Evolutionary conservation across 1,139 yeast species (phyloP), one percentile per base, ranked within the genome.

Genomic region (Pichia sp.): DNA sequence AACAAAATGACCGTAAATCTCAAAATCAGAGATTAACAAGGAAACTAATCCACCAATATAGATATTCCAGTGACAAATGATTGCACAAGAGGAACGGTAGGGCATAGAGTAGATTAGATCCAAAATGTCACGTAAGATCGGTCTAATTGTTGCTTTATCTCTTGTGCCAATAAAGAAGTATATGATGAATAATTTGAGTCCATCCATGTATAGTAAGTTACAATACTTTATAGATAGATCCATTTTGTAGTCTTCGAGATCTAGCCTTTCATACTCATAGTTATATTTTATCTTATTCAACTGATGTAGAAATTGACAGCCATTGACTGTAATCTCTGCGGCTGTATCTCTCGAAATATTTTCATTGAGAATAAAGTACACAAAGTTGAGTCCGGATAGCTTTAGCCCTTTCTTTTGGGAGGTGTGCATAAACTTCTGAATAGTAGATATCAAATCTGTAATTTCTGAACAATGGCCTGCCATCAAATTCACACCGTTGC

Each of bases 141-240:
- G 43, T 5, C 15, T 34, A 8, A 51, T 34, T 1, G 16, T 32
- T 1, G 26, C 13, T 5, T 8, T 19, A 10, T 56, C 53, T 45
- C 55, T 34, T 6, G 13, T 30, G 4, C 61, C 56, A 32, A 57
- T 51, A 38, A 60, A 57, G 30, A 61, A 59, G 16, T 45, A 56
- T 5, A 10, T 29, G 1, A 60, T 23, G 43, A 45, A 60, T 3
- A 61, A n/a, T 15, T 56, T 49, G 13, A 60, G 13, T 5, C 57
- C 58, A 31, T 45, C 15, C n/a, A 51, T 31, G 13, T 46, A 49
- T 13, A 61, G 19, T 16, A 45, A 13, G 8, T 53, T 53, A 38
- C 59, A 47, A 23, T 59, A 55, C 49, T 53, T 51, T 4, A 61
- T 29, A n/a, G 62, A 54, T 32, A 60, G 53, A n/a, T 59, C 58